Percentiles rank a stretch among this genome's conserved stretches.
Conservation (phyloP, 768 basidiomycete species). For the Pulveroboletus ravenelii region DNA sequence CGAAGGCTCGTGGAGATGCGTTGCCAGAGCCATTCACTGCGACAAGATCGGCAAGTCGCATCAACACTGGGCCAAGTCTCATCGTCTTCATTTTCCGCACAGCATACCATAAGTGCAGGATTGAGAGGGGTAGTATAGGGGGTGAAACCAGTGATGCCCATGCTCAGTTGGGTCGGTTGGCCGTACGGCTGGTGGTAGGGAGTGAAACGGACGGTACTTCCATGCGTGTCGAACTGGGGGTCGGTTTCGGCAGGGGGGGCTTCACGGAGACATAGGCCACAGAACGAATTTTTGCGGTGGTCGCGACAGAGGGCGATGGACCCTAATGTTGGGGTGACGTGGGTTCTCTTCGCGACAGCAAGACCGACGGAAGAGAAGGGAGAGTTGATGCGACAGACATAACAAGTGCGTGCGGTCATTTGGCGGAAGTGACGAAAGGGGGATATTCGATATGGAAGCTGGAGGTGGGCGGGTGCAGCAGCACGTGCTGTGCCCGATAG, state of each 20-base stretch:
- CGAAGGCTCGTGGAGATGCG: slow-evolving; percentile 43
- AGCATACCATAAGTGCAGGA: slow-evolving; percentile 38
- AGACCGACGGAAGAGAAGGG: slow-evolving; percentile 51
- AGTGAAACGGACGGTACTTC: slow-evolving; percentile 28
- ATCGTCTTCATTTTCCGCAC: slow-evolving; percentile 69
- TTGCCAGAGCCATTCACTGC: slow-evolving; percentile 62
- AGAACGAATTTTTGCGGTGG: slow-evolving; percentile 59
- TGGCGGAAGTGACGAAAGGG: slow-evolving; percentile 61
- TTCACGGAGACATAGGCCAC: slow-evolving; percentile 67
- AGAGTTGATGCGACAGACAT: slow-evolving; percentile 65
- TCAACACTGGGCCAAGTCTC: slow-evolving; percentile 61
- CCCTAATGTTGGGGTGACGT: slow-evolving; percentile 41
- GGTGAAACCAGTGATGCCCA: slow-evolving; percentile 22
- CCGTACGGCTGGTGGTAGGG: slow-evolving; percentile 31
- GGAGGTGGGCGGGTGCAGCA: slow-evolving; percentile 33
- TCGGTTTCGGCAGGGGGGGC: slow-evolving; percentile 43
- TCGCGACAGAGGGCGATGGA: slow-evolving; percentile 54
- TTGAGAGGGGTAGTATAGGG: slow-evolving; percentile 23
- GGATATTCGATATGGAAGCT: slow-evolving; percentile 36
- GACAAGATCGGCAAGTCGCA: slow-evolving; percentile 64
- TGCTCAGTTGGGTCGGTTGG: slow-evolving; percentile 15
- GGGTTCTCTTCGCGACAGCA: slow-evolving; percentile 42
- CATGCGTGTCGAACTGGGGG: slow-evolving; percentile 32
- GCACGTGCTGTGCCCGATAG: slow-evolving; percentile 23
- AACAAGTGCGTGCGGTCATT: slow-evolving; percentile 51